Percentiles rank a stretch among this genome's conserved stretches.
These are phyloP conservation scores for Eucalyptus polyanthemos DNA, from an alignment of 345 rosid species.

Conservation along the genomic window DNA sequence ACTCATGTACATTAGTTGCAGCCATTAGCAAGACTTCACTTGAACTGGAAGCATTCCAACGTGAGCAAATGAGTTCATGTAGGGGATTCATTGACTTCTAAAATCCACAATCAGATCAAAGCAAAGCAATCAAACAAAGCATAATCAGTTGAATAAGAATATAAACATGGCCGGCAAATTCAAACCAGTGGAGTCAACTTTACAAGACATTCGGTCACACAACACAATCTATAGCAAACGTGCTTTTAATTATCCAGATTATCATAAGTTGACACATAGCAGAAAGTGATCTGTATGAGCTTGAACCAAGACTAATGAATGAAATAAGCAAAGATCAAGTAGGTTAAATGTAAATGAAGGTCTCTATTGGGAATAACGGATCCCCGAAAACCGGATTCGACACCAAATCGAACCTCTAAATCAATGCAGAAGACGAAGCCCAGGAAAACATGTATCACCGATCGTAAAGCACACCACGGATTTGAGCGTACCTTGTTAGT, in stretches of 20 bases:
- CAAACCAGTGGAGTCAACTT: not conserved
- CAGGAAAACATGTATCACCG: too few relatives aligned
- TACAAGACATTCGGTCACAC: not conserved
- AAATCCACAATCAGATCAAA: not conserved
- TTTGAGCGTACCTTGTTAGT: too few relatives aligned
- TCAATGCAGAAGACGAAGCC: too few relatives aligned
- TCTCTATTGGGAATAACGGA: not conserved
- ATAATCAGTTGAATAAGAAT: not conserved
- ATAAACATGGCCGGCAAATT: not conserved
- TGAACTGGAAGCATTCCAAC: not conserved
- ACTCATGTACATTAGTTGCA: not conserved
- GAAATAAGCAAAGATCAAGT: not conserved
- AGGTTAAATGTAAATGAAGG: not conserved
- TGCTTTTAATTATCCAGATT: not conserved
- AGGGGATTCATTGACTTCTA: not conserved
- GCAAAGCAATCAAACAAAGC: not conserved
- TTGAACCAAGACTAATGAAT: not conserved
- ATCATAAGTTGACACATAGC: not conserved
- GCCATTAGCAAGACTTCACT: not conserved
- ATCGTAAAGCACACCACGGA: too few relatives aligned
- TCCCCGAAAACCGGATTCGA: too few relatives aligned
- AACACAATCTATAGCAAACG: not conserved
- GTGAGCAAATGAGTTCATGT: not conserved
- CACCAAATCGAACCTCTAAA: too few relatives aligned
- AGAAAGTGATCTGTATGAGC: not conserved